Evolutionary conservation across 495 filamentous ascomycete species (phyloP), one percentile per base, ranked within the genome.

Genomic region (Aspergillus campestris): DNA sequence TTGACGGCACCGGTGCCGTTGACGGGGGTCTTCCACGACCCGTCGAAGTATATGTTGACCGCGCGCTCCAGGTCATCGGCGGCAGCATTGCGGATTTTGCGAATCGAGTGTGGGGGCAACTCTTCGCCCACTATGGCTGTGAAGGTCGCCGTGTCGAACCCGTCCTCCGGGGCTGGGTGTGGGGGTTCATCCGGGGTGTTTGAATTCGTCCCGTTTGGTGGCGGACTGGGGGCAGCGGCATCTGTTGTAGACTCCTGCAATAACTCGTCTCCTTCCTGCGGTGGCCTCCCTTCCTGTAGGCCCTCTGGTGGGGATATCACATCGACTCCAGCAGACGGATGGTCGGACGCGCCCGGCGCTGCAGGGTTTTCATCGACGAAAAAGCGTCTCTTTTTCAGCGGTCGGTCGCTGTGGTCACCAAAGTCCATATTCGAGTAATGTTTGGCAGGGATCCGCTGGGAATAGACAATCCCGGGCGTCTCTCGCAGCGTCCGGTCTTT

Each of bases 21-120:
- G 0, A 32, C 12, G 2, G 69, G 52, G 1, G 60, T 77, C 53
- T 83, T 90, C 88, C 87, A 96, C 5, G 89, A 95, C 10, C 90
- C 91, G 53, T 98, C 92, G 40, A 95, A 83, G 57, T 89, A 98
- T 67, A 95, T 85, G 53, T 87, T 86, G 44, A 89, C 76, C 7
- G 84, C 85, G 52, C 73, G 68, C 56, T 86, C 79, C 7, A 88
- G 58, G 47, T 82, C 68, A 46, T 77, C 70, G 5, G 74, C 77
- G 10, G 83, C 79, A n/a, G 72, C 70, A n/a, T 71, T 58, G 29
- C 66, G 69, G 28, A 89, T 74, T 32, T 65, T 64, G 6, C 60
- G 49, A 12, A 87, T 56, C 1, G 71, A 61, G 13, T 77, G 69
- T 0, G 60, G 40, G 8, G 74, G 55, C n/a, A 94, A 66, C 18